Evolutionary conservation across 2,329 filamentous ascomycete genomes (phyloP).

Genomic region (Trichoderma koningiopsis): DNA sequence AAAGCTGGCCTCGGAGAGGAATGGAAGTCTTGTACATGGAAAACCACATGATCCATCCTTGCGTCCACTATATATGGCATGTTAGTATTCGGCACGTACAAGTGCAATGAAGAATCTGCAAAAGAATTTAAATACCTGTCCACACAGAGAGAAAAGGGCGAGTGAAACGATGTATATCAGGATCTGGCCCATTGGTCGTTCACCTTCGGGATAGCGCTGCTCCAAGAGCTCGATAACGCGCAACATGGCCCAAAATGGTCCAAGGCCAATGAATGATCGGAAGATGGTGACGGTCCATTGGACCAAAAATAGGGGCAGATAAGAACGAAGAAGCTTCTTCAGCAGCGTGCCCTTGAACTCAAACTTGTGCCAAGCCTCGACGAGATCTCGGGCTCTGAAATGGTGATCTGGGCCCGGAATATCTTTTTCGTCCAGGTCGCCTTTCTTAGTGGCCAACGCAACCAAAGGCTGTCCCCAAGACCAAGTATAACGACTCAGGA

Average conservation of each 20-base stretch:
- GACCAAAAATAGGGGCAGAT: slow-evolving; percentile 56
- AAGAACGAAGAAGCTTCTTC: slow-evolving; percentile 60
- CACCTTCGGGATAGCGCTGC: slow-evolving; percentile 45
- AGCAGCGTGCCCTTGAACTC: slow-evolving; percentile 58
- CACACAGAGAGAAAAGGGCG: slow-evolving; percentile 59
- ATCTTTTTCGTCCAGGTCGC: slow-evolving; percentile 62
- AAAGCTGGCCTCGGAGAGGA: slow-evolving; percentile 69
- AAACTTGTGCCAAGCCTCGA: slow-evolving; percentile 51
- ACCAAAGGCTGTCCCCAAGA: slow-evolving; percentile 63
- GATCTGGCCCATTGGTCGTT: slow-evolving; percentile 52
- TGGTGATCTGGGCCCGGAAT: slow-evolving; percentile 62
- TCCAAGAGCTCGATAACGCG: slow-evolving; percentile 68
- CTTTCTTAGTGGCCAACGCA: slow-evolving; percentile 56
- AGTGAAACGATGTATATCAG: slow-evolving; percentile 72
- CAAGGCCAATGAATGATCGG: slow-evolving; percentile 63
- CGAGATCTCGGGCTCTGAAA: slow-evolving; percentile 54
- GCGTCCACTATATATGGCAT: slow-evolving; percentile 51
- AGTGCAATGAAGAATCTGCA: neutral
- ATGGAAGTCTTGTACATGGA: slow-evolving; percentile 64
- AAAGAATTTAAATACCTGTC: slow-evolving; percentile 40
- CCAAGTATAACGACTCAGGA: slow-evolving; percentile 65
- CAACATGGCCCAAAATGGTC: slow-evolving; percentile 70
- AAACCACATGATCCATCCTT: slow-evolving; percentile 68
- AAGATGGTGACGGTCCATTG: slow-evolving; percentile 62
- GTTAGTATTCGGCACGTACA: neutral